phyloP scores from a whole-genome alignment of 177 flowering plant genomes.

The Telopea speciosissima region DNA sequence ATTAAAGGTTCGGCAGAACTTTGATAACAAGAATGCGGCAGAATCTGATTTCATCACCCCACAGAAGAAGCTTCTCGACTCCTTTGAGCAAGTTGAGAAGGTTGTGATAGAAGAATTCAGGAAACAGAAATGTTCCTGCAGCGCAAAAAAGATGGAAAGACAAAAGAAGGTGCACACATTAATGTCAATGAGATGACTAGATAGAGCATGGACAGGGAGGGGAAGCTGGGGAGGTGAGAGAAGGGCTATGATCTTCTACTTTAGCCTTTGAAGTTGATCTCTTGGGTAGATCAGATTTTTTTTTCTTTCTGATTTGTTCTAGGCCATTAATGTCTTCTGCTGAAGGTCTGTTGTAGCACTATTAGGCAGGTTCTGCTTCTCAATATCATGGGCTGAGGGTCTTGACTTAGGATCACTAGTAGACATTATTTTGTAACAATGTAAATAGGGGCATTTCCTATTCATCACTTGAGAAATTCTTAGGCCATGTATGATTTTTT shows the following conservation, averaged over 20 bases:
- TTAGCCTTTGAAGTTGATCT: conserved; percentile 1
- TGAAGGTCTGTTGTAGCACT: conserved; percentile 24
- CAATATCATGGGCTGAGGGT: background rate
- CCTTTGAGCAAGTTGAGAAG: conserved; percentile 61
- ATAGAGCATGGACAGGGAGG: too few relatives aligned
- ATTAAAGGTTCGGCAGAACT: conserved; percentile 28
- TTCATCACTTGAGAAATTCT: background rate
- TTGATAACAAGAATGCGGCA: conserved; percentile 14
- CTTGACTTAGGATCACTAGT: background rate
- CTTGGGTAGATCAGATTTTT: background rate
- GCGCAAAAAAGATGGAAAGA: conserved; percentile 11
- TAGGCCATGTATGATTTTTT: conserved; percentile 4
- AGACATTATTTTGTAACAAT: background rate
- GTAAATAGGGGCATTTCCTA: conserved; percentile 11
- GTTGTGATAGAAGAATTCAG: conserved; percentile 47
- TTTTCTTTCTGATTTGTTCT: background rate
- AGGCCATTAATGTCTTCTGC: conserved; percentile 15
- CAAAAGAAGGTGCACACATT: too few relatives aligned
- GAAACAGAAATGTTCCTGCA: conserved; percentile 49
- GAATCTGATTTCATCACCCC: conserved; percentile 50
- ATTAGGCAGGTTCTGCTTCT: conserved; percentile 15
- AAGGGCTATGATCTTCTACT: conserved; percentile 8
- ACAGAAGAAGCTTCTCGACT: conserved; percentile 61
- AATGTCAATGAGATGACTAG: too few relatives aligned
- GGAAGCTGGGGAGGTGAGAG: too few relatives aligned